These are phyloP conservation scores for Ceratocystiopsis brevicomis DNA, from an alignment of 2,329 filamentous ascomycete genomes.

Conservation along the genomic window DNA sequence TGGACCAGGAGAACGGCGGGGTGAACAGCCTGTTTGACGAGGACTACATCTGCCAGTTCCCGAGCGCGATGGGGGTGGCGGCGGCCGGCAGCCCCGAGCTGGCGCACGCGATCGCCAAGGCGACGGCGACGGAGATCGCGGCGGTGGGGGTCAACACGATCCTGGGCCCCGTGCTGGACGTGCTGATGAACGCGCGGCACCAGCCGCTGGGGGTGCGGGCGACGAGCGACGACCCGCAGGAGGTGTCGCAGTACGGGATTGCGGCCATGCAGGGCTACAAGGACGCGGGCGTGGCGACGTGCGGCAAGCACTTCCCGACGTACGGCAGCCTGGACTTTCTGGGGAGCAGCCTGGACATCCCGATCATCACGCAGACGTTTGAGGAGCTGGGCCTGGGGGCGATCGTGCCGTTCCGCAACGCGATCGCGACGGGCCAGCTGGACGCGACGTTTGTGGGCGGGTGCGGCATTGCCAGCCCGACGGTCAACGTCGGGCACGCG, in stretches of 20 bases:
- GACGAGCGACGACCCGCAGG: slow-evolving; percentile 80
- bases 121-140: slow-evolving; percentile 78
- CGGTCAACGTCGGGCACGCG: slow-evolving; percentile 88
- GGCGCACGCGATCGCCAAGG: slow-evolving; percentile 78
- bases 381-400: slow-evolving; percentile 87
- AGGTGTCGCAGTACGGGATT: slow-evolving; percentile 82
- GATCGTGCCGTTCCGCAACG: slow-evolving; percentile 77
- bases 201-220: slow-evolving; percentile 82
- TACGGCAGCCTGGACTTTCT: slow-evolving; percentile 92
- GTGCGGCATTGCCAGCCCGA: slow-evolving; percentile 77
- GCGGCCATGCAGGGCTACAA: slow-evolving; percentile 85
- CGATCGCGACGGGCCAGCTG: slow-evolving; percentile 60
- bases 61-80: slow-evolving; percentile 92
- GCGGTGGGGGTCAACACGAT: slow-evolving; percentile 94
- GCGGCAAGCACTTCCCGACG: slow-evolving; percentile 91
- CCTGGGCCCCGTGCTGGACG: slow-evolving; percentile 81
- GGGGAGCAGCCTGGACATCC: slow-evolving; percentile 76
- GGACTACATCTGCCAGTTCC: slow-evolving; percentile 88
- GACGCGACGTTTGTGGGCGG: slow-evolving; percentile 94
- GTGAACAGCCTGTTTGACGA: slow-evolving; percentile 95
- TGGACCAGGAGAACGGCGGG: slow-evolving; percentile 95
- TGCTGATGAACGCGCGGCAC: slow-evolving; percentile 79
- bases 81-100: slow-evolving; percentile 72
- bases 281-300: slow-evolving; percentile 71
- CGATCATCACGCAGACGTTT: slow-evolving; percentile 84